Base-by-base conservation (phyloP, 345 rosid species). In the Citrus glauca region DNA sequence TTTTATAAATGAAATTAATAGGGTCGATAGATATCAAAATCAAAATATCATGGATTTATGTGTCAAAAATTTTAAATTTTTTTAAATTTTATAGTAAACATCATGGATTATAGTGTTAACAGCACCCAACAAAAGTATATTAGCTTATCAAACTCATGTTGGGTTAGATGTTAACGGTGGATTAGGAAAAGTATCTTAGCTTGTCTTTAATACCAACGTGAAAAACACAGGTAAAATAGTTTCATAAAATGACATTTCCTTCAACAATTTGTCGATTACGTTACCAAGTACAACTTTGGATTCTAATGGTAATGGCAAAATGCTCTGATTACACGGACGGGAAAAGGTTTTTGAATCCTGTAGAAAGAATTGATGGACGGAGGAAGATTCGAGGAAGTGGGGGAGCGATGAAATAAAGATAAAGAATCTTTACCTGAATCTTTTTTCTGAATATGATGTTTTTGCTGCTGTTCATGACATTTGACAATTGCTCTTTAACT, bases 321-420 rank as follows among this genome's bases (percentile, higher is more conserved):
- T 20, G 28, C 32, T 27, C 33, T 50, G 17, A 16, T 9, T 71
- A 14, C 10, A 4, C 6, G 7, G 25, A 2, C 14, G 3, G 27
- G 4, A 5, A 13, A 72, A 4, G 1, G 20, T 53, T 37, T 37
- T 72, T 3, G n/a, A 56, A 28, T 13, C 13, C 10, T 1, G 45
- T 6, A 20, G 45, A 22, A 7, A 22, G 9, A 73, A 37, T 59
- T 1, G 35, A 73, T 20, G 5, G 33, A 25, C 57, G 1, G 4
- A 63, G 61, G 77, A 74, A 74, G 77, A 74, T 74, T 74, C 77
- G 42, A 25, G 70, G 77, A 74, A 74, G 70, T 20, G 70, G n/a
- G n/a, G 70, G 45, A 17, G 1, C 10, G 69, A 42, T 16, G 25
- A 42, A 61, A 16, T 7, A 2, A 20, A 4, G 27, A 6, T 0